phyloP scores from a whole-genome alignment of 139 green algal species.

The Dunaliella primolecta region DNA sequence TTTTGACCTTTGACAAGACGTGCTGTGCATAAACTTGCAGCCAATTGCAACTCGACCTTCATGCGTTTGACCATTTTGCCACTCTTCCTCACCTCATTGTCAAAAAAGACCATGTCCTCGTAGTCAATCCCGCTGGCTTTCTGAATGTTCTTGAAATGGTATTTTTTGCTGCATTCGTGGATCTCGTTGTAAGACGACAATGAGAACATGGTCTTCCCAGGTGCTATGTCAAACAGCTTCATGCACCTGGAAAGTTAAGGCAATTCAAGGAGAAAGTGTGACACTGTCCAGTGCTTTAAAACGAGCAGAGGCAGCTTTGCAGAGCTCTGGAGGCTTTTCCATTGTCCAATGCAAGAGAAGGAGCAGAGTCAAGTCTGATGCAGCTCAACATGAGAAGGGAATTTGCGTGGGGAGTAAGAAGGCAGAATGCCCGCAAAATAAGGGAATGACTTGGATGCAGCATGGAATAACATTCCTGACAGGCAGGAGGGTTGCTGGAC shows the following conservation, averaged over 20 bases:
- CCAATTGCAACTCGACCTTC: too few species aligned
- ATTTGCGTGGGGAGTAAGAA: not conserved
- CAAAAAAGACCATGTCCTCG: constrained; percentile 59
- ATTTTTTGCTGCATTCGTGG: constrained; percentile 55
- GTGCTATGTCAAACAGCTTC: not conserved
- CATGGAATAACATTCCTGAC: too few species aligned
- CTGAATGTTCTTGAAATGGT: constrained; percentile 64
- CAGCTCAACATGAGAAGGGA: not conserved
- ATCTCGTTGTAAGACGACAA: constrained; percentile 46
- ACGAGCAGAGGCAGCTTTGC: not conserved
- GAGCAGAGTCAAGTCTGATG: not conserved
- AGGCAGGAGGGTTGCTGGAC: too few species aligned
- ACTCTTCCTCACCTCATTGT: constrained; percentile 49
- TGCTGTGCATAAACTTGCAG: too few species aligned
- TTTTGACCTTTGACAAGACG: too few species aligned
- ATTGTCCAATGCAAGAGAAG: not conserved
- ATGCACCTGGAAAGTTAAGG: too few species aligned
- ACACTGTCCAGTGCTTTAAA: not conserved
- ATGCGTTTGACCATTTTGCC: too few species aligned
- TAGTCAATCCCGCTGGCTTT: constrained; percentile 43
- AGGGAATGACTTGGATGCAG: too few species aligned
- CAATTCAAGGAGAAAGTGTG: too few species aligned
- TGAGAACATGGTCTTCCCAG: constrained; percentile 11
- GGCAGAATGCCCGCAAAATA: too few species aligned
- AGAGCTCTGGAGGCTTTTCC: not conserved